phyloP scores from a whole-genome alignment of 768 basidiomycete species.

The Dacryopinax primogenitus region DNA sequence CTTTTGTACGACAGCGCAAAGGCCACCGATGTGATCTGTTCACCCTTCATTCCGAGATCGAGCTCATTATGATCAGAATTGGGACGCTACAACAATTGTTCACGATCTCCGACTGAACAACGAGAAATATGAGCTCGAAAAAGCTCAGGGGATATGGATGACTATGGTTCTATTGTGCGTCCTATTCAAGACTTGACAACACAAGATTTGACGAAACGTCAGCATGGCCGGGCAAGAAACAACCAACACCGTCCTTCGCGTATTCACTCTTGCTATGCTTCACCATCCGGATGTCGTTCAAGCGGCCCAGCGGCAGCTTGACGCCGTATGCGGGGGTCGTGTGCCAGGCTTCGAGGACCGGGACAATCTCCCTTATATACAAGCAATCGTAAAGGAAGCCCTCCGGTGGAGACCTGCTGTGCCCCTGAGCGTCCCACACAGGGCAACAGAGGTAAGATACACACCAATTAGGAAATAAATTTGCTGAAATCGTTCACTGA shows the following conservation, averaged over 20 bases:
- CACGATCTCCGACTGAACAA: not conserved
- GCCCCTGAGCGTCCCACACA: conserved; percentile 21
- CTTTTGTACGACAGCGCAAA: not conserved
- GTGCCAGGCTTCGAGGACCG: conserved; percentile 36
- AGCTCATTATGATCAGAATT: not conserved
- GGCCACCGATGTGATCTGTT: not conserved
- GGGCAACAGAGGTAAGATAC: not conserved
- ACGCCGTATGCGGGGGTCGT: conserved; percentile 30
- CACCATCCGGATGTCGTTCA: conserved; percentile 39
- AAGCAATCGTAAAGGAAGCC: conserved; percentile 25
- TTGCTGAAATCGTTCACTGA: conserved; percentile 35
- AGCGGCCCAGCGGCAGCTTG: conserved; percentile 42
- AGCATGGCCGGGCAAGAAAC: not conserved
- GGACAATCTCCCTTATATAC: conserved; percentile 34
- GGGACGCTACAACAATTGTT: not conserved
- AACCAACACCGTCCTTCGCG: conserved; percentile 29
- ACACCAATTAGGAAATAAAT: not conserved
- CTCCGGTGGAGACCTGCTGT: conserved; percentile 37
- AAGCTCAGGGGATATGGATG: not conserved
- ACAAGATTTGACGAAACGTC: not conserved
- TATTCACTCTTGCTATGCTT: conserved; percentile 44
- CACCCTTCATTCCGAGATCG: not conserved
- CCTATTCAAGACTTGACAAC: too few relatives aligned
- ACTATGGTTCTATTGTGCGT: not conserved
- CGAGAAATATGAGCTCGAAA: not conserved